phyloP scores from a whole-genome alignment of 352 stramenopile species.

The Pythium guiyangense region DNA sequence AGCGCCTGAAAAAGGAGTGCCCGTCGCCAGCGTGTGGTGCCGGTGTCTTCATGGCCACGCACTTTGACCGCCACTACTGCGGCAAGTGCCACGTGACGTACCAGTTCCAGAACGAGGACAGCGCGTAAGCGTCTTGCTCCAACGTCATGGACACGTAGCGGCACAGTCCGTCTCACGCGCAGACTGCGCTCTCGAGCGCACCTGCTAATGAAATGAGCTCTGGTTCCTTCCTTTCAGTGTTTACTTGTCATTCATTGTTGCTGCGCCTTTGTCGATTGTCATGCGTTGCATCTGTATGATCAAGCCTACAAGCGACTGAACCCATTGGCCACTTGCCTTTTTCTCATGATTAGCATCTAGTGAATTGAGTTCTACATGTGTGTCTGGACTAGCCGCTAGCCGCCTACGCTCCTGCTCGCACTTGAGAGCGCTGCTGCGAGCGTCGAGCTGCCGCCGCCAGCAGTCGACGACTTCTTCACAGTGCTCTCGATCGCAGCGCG shows the following conservation, averaged over 20 bases:
- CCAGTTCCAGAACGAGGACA: constrained; percentile 84
- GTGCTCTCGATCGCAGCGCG: constrained; percentile 43
- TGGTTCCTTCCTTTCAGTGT: constrained; percentile 15
- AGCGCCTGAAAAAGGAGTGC: constrained; percentile 97
- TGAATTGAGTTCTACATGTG: neutral
- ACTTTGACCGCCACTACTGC: constrained; percentile 99
- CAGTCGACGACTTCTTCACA: constrained; percentile 5
- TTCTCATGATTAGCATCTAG: neutral
- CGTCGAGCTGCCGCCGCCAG: too few species aligned
- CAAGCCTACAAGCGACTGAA: too few species aligned
- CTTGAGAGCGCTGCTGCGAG: neutral
- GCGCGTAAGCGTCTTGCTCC: constrained; percentile 30
- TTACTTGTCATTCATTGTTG: too few species aligned
- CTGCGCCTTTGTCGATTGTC: too few species aligned
- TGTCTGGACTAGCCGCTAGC: neutral
- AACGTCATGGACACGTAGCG: neutral
- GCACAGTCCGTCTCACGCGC: neutral
- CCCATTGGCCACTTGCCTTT: neutral
- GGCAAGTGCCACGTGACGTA: constrained; percentile 98
- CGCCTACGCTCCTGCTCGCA: neutral
- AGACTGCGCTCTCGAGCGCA: neutral
- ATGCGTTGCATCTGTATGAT: too few species aligned
- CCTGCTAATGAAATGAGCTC: constrained; percentile 17
- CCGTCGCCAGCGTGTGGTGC: constrained; percentile 93
- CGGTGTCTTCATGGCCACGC: constrained; percentile 99